Percentiles rank a stretch among this genome's conserved stretches.
phyloP scores from a whole-genome alignment of 2,329 filamentous ascomycete genomes.

The Passalora sequoiae region DNA sequence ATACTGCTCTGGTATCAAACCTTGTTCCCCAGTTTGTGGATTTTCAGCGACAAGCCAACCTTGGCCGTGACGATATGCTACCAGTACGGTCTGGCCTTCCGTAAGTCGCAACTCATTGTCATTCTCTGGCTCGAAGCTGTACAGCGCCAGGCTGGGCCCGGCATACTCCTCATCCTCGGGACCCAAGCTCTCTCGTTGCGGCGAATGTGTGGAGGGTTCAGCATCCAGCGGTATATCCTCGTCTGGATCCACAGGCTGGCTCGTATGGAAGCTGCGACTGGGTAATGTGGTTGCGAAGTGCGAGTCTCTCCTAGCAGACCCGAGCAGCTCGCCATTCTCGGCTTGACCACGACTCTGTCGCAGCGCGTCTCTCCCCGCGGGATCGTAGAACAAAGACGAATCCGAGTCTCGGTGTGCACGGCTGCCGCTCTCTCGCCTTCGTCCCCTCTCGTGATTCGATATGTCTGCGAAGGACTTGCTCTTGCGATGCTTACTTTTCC shows the following conservation, averaged over 20 bases:
- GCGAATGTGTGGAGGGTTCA: conserved; percentile 22
- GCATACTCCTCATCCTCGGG: conserved; percentile 88
- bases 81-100: conserved; percentile 93
- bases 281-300: conserved; percentile 44
- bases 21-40: conserved; percentile 87
- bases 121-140: conserved; percentile 91
- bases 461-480: conserved; percentile 79
- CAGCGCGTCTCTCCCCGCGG: conserved; percentile 29
- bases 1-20: conserved; percentile 93
- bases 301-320: conserved; percentile 41
- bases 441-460: conserved; percentile 62
- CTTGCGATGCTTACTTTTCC: conserved; percentile 32
- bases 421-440: conserved; percentile 48
- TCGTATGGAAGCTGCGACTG: conserved; percentile 23
- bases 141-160: conserved; percentile 89
- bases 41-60: conserved; percentile 97
- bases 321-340: conserved; percentile 15
- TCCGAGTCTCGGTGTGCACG: conserved; percentile 33
- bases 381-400: conserved; percentile 25
- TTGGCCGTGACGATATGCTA: conserved; percentile 92
- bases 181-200: conserved; percentile 35
- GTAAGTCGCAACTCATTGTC: conserved; percentile 90
- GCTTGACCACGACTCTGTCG: conserved; percentile 33
- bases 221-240: conserved; percentile 30
- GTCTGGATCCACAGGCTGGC: conserved; percentile 17